Evolutionary conservation across 106 monocot species (phyloP).

Genomic region (Allium cepa): DNA sequence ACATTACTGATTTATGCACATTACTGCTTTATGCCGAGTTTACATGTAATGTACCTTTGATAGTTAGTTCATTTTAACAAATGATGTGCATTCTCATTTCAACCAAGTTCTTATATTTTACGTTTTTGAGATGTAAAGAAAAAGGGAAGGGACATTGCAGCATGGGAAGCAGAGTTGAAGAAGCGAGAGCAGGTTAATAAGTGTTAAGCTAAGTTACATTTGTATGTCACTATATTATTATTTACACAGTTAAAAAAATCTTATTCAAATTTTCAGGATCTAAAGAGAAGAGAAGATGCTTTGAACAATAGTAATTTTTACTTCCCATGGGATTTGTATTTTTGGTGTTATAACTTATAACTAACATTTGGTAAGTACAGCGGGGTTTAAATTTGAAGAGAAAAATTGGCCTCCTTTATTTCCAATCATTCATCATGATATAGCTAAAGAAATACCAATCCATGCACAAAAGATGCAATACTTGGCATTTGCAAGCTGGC

Average conservation of each 20-base stretch:
- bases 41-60: neutral
- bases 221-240: neutral
- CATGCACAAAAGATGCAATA: conserved; percentile 70
- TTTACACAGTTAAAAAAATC: neutral
- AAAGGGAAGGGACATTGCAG: conserved; percentile 47
- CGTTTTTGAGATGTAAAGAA: conserved; percentile 33
- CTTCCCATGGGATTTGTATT: neutral
- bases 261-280: conserved; percentile 17
- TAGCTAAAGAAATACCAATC: conserved; percentile 67
- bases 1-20: no score
- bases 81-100: neutral
- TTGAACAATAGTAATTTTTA: conserved; percentile 18
- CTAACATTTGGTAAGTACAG: conserved; percentile 17
- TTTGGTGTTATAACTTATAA: neutral
- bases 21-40: no score
- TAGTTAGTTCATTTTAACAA: conserved; percentile 4
- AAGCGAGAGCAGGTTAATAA: conserved; percentile 46
- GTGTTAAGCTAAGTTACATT: neutral
- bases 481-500: conserved; percentile 74
- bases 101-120: no score
- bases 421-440: conserved; percentile 82
- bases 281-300: conserved; percentile 42
- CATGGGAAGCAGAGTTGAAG: conserved; percentile 65
- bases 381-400: conserved; percentile 47
- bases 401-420: conserved; percentile 75